These are phyloP conservation scores for Eucalyptus cloeziana DNA, from an alignment of 345 rosid genomes.

Conservation along the genomic window DNA sequence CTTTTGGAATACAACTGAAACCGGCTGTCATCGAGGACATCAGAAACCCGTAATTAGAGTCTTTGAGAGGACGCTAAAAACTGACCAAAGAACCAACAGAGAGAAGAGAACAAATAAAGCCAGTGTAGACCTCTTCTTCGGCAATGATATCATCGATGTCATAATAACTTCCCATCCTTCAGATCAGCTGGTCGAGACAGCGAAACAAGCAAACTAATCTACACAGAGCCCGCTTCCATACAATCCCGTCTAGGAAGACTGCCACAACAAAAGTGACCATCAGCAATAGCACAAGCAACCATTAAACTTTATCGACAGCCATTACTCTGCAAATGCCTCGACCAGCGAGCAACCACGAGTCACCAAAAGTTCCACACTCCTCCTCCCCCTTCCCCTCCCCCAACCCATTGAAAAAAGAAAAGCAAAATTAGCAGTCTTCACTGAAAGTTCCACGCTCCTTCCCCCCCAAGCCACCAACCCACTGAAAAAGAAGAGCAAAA, in stretches of 20 bases:
- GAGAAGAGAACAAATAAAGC: neutral
- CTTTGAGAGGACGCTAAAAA: neutral
- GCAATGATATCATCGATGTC: slow-evolving; percentile 66
- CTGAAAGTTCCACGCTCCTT: neutral
- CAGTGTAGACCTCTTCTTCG: slow-evolving; percentile 54
- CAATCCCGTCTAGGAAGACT: neutral
- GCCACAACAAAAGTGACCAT: neutral
- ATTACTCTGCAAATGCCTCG: fast-evolving
- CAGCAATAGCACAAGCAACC: neutral
- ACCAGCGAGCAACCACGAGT: neutral
- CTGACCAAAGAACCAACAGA: neutral
- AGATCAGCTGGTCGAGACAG: neutral
- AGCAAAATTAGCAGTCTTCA: neutral
- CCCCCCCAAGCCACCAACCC: neutral
- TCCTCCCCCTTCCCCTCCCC: neutral
- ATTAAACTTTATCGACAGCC: neutral
- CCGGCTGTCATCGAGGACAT: slow-evolving; percentile 23
- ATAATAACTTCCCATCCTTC: slow-evolving; percentile 43
- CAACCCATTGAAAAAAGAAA: neutral
- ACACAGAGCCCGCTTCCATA: neutral
- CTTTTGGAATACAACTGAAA: slow-evolving; percentile 47
- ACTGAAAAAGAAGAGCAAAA: neutral
- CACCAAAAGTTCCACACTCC: neutral
- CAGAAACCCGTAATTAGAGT: neutral
- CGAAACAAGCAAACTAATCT: neutral